These are phyloP conservation scores for Leccinum olivaceopallidum DNA, from an alignment of 768 basidiomycete species.

Conservation along the genomic window DNA sequence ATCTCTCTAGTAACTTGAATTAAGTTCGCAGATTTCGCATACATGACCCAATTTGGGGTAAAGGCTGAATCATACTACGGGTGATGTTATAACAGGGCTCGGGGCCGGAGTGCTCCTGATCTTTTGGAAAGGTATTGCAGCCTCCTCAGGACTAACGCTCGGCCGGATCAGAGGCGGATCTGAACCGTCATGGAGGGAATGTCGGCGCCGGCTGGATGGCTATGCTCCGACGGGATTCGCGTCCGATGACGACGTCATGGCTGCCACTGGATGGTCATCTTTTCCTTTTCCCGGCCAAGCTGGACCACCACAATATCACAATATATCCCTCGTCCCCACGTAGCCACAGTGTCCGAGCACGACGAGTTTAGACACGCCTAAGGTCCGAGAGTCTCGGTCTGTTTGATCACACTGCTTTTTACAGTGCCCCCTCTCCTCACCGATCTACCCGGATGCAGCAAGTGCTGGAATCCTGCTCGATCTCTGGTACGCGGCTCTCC, in stretches of 20 bases:
- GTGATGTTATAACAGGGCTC: background rate
- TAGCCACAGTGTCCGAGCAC: slow-evolving; percentile 23
- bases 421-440: background rate
- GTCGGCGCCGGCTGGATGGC: background rate
- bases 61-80: too few species aligned
- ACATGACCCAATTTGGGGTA: too few species aligned
- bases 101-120: background rate
- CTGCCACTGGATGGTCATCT: background rate
- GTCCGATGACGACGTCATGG: slow-evolving; percentile 19
- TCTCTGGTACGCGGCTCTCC: background rate
- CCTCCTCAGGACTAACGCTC: slow-evolving; percentile 35
- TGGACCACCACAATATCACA: slow-evolving; percentile 7
- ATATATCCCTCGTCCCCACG: background rate
- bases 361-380: slow-evolving; percentile 39
- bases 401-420: background rate
- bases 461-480: background rate
- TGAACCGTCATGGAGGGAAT: slow-evolving; percentile 45
- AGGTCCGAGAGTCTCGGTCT: slow-evolving; percentile 36
- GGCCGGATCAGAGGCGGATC: slow-evolving; percentile 50
- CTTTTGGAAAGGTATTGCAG: slow-evolving; percentile 32
- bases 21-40: background rate
- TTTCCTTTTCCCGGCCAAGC: background rate
- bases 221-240: slow-evolving; percentile 46
- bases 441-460: background rate
- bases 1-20: background rate